These are phyloP conservation scores for Beta macrorhiza DNA, from an alignment of 179 eudicot genomes.

Conservation along the genomic window DNA sequence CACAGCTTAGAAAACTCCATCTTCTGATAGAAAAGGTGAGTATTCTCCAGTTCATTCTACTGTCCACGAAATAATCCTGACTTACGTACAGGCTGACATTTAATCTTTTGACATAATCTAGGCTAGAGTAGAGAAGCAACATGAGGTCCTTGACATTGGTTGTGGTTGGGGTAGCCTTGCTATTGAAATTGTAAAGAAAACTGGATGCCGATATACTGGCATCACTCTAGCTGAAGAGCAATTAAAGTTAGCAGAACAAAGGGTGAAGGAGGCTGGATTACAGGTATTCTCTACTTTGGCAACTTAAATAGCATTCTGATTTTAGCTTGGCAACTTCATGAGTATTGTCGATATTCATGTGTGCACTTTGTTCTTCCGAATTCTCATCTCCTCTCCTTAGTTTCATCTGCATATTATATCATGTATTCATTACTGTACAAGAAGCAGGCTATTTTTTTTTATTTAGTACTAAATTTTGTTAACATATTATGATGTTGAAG, in stretches of 20 bases:
- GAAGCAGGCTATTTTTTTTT: too few relatives aligned
- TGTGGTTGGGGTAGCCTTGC: conserved; percentile 97
- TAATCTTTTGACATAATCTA: conserved; percentile 18
- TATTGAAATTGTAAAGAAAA: conserved; percentile 71
- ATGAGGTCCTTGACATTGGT: conserved; percentile 84
- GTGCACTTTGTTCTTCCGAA: neutral
- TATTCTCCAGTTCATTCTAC: neutral
- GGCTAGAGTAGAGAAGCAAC: conserved; percentile 65
- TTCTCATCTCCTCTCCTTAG: neutral
- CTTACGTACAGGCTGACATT: neutral
- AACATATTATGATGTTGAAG: too few relatives aligned
- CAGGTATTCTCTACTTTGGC: conserved; percentile 40
- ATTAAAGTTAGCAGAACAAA: conserved; percentile 62
- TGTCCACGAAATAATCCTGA: neutral
- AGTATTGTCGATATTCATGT: neutral
- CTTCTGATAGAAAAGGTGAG: conserved; percentile 68
- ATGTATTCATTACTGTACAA: too few relatives aligned
- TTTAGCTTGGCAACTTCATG: neutral
- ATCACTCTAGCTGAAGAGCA: conserved; percentile 81
- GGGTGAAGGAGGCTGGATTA: conserved; percentile 80
- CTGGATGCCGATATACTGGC: conserved; percentile 90
- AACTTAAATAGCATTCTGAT: too few relatives aligned
- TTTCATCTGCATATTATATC: too few relatives aligned
- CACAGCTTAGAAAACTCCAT: conserved; percentile 74
- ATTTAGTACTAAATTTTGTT: too few relatives aligned